Conservation (phyloP, 805 yeast species). For the Nakazawaea sp. region DNA sequence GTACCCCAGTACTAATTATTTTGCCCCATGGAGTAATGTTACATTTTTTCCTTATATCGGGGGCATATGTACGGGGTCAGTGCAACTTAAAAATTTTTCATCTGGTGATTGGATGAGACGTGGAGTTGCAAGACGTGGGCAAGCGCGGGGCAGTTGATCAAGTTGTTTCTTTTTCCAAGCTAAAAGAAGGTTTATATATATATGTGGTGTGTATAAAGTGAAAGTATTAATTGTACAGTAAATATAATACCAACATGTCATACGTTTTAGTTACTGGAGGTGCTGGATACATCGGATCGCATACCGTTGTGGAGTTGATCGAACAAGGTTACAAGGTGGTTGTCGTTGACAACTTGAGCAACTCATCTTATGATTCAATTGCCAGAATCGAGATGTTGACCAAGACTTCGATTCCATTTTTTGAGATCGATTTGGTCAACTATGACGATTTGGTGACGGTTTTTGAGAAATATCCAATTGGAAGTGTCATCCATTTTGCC, state of each 20-base stretch:
- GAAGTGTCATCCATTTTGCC: slow-evolving; percentile 71
- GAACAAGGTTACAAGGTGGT: slow-evolving; percentile 61
- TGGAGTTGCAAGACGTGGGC: too few relatives aligned
- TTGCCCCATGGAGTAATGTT: too few relatives aligned
- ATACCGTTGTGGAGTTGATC: slow-evolving; percentile 60
- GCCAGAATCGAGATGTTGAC: slow-evolving; percentile 53
- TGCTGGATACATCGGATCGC: slow-evolving; percentile 83
- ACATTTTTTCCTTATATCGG: too few relatives aligned
- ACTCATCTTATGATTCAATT: slow-evolving; percentile 61
- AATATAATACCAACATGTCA: slow-evolving; percentile 12
- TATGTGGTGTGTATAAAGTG: not conserved
- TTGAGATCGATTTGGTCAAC: slow-evolving; percentile 50
- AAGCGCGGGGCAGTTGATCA: too few relatives aligned
- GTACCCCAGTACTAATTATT: too few relatives aligned
- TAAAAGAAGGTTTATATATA: too few relatives aligned
- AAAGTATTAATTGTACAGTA: too few relatives aligned
- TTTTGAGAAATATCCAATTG: slow-evolving; percentile 40
- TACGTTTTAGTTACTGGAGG: slow-evolving; percentile 76
- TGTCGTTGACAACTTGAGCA: slow-evolving; percentile 64
- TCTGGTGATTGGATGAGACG: too few relatives aligned
- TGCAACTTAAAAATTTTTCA: too few relatives aligned
- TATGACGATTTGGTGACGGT: slow-evolving; percentile 37
- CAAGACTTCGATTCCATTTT: slow-evolving; percentile 43
- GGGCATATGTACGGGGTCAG: too few relatives aligned
- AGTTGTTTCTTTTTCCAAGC: too few relatives aligned